Percentiles rank a stretch among this genome's conserved stretches.
Conservation (phyloP, 441 rosid species). For the Populus hybrid region DNA sequence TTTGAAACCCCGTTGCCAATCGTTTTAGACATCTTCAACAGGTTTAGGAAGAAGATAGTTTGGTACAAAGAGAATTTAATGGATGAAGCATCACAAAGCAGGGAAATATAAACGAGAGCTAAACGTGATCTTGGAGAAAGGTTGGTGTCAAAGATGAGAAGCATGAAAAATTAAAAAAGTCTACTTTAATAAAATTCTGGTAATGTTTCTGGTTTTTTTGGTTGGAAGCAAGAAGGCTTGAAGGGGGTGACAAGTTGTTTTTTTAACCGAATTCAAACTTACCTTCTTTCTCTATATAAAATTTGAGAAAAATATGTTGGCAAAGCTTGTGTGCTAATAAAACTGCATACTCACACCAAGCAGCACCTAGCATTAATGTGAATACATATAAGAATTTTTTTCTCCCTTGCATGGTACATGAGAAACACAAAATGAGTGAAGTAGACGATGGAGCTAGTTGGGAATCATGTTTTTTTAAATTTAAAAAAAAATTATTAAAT, state of each 20-base stretch:
- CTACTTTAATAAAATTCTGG: constrained; percentile 36
- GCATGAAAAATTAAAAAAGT: constrained; percentile 40
- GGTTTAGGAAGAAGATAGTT: constrained; percentile 14
- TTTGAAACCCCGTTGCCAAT: constrained; percentile 28
- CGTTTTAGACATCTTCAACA: constrained; percentile 39
- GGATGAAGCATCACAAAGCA: constrained; percentile 11
- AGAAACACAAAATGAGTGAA: not conserved
- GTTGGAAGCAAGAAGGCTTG: constrained; percentile 34
- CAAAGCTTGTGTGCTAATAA: not conserved
- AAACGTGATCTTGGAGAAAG: constrained; percentile 43
- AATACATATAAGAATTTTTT: no score
- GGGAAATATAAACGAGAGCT: constrained; percentile 43
- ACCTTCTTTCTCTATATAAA: constrained; percentile 8
- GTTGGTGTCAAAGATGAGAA: constrained; percentile 47
- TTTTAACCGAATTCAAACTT: constrained; percentile 27
- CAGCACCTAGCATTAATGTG: not conserved
- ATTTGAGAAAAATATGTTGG: not conserved
- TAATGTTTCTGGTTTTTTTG: constrained; percentile 34
- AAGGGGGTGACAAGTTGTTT: constrained; percentile 14
- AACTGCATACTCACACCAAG: not conserved
- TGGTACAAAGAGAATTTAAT: constrained; percentile 13
- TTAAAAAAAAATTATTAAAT: no score
- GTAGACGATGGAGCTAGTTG: not conserved
- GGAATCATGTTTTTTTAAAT: rapidly evolving
- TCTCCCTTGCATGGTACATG: not conserved